Conservation (phyloP, 495 filamentous ascomycete species). For the Penicillium malachiteum region DNA sequence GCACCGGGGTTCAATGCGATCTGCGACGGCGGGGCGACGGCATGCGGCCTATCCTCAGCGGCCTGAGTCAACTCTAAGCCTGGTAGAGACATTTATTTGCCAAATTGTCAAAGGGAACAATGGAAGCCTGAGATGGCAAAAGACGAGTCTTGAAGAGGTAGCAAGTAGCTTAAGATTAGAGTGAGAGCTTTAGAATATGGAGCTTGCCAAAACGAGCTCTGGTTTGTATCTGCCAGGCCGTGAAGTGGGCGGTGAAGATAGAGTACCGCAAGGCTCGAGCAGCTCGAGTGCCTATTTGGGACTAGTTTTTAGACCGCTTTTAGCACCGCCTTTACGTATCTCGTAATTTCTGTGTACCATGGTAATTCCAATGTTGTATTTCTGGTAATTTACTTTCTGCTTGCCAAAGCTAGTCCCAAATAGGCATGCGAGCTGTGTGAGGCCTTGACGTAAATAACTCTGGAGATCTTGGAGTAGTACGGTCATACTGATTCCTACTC, state of each 20-base stretch:
- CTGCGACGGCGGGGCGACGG: conserved; percentile 42
- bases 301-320: no score
- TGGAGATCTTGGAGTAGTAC: no score
- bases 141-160: not conserved
- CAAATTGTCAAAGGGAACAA: not conserved
- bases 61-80: conserved; percentile 47
- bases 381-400: no score
- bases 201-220: not conserved
- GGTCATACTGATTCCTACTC: no score
- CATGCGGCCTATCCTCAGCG: conserved; percentile 39
- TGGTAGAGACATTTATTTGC: conserved; percentile 46
- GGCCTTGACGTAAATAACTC: no score
- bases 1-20: conserved; percentile 47
- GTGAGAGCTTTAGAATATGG: not conserved
- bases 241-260: not conserved
- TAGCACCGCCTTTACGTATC: conserved; percentile 40
- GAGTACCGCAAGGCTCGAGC: no score
- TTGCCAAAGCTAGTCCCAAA: no score
- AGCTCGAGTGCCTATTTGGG: no score
- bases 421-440: no score
- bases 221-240: not conserved
- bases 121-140: not conserved
- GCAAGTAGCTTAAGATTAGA: not conserved
- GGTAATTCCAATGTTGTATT: no score
- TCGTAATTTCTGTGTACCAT: no score